phyloP scores from a whole-genome alignment of 345 rosid genomes.

The Laguncularia racemosa region DNA sequence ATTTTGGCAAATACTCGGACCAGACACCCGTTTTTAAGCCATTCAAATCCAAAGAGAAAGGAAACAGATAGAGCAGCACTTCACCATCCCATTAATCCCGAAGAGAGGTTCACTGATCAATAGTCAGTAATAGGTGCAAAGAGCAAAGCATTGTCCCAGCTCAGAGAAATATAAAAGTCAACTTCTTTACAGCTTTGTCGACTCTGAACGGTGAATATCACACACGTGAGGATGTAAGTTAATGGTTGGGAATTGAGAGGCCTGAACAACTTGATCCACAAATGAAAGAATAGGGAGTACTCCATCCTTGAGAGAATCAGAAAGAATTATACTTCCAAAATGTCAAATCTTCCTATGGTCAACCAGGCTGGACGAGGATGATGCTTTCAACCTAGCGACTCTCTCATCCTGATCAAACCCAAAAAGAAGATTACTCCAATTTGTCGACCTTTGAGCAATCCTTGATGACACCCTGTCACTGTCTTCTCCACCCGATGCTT shows the following conservation, averaged over 20 bases:
- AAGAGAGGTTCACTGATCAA: no score
- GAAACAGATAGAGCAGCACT: no score
- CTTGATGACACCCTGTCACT: constrained; percentile 88
- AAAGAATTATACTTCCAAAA: constrained; percentile 4
- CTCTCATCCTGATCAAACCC: constrained; percentile 39
- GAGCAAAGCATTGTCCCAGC: no score
- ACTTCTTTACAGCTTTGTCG: no score
- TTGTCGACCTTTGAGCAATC: constrained; percentile 49
- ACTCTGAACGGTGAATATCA: no score
- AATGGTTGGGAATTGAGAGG: background rate
- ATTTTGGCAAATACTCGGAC: no score
- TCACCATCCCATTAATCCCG: no score
- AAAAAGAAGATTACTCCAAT: constrained; percentile 51
- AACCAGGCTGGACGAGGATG: constrained; percentile 36
- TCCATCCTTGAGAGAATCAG: constrained; percentile 5
- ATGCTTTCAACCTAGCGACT: constrained; percentile 35
- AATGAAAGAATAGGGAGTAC: constrained; percentile 38
- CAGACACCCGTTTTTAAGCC: no score
- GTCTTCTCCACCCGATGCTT: constrained; percentile 98
- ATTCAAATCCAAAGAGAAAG: no score
- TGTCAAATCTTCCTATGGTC: constrained; percentile 35
- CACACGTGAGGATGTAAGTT: constrained; percentile 6
- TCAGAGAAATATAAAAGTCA: no score
- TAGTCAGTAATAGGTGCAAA: no score
- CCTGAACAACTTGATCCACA: constrained; percentile 14